Evolutionary conservation across 2,329 filamentous ascomycete genomes (phyloP).

Genomic region (Aspergillus fijiensis): DNA sequence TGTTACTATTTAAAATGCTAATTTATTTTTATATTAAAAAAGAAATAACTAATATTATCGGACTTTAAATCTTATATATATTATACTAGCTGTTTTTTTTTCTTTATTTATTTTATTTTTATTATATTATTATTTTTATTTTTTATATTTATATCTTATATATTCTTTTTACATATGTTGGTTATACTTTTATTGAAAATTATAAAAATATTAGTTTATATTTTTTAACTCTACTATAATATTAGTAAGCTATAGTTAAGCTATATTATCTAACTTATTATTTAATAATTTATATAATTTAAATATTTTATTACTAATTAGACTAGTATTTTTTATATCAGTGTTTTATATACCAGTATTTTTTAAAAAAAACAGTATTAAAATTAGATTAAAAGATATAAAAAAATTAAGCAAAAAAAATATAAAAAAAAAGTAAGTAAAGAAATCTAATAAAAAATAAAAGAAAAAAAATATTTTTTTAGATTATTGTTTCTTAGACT

Average conservation of each 20-base stretch:
- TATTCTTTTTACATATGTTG: background rate
- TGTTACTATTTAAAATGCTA: too few relatives aligned
- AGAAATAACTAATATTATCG: background rate
- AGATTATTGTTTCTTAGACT: too few relatives aligned
- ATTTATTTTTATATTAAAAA: background rate
- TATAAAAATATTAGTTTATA: background rate
- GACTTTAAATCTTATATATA: background rate
- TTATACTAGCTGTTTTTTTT: background rate
- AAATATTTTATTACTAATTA: background rate
- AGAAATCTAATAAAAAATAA: too few relatives aligned
- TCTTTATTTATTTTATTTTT: too few relatives aligned
- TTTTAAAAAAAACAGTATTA: background rate
- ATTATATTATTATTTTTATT: too few relatives aligned
- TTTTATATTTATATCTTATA: background rate
- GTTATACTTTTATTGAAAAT: background rate
- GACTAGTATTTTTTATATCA: background rate
- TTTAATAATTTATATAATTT: too few relatives aligned
- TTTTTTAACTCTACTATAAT: background rate
- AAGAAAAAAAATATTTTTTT: too few relatives aligned
- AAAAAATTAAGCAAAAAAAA: background rate
- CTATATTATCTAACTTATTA: background rate
- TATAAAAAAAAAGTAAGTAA: too few relatives aligned
- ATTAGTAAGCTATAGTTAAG: background rate
- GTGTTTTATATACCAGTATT: background rate
- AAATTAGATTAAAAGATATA: background rate